A percentile compares a stretch with the other conserved stretches of the same genome.
phyloP scores from a whole-genome alignment of 495 filamentous ascomycete species.

The Achaetomiella virescens region DNA sequence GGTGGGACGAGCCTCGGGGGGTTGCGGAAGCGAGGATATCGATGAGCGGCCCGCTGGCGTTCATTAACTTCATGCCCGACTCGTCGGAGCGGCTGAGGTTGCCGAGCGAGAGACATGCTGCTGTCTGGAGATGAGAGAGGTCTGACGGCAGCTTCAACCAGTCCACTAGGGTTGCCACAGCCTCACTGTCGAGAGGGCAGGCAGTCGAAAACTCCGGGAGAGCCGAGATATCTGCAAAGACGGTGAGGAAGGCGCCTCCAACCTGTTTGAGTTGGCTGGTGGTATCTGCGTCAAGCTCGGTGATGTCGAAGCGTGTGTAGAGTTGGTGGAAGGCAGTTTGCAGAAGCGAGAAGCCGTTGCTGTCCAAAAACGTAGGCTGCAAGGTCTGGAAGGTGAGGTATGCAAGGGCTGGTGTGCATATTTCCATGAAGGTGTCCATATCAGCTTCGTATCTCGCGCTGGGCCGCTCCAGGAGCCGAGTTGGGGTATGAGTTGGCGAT shows the following conservation, averaged over 20 bases:
- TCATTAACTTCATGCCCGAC: slow-evolving; percentile 52
- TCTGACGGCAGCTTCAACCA: slow-evolving; percentile 34
- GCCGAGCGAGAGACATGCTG: slow-evolving; percentile 68
- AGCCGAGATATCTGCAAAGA: slow-evolving; percentile 59
- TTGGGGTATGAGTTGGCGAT: slow-evolving; percentile 29
- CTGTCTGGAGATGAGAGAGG: slow-evolving; percentile 54
- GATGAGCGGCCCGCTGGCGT: slow-evolving; percentile 53
- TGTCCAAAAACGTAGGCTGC: slow-evolving; percentile 38
- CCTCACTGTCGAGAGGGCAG: slow-evolving; percentile 34
- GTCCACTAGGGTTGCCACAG: slow-evolving; percentile 42
- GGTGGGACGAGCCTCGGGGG: slow-evolving; percentile 5
- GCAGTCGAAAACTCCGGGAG: slow-evolving; percentile 45
- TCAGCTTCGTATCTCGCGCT: slow-evolving; percentile 18
- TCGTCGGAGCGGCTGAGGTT: slow-evolving; percentile 71
- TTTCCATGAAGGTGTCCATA: slow-evolving; percentile 32
- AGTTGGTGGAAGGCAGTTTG: slow-evolving; percentile 30
- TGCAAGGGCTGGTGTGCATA: slow-evolving; percentile 32
- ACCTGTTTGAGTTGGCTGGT: slow-evolving; percentile 48
- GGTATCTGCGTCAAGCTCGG: slow-evolving; percentile 39
- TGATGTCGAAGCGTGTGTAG: slow-evolving; percentile 22
- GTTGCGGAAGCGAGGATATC: slow-evolving; percentile 39
- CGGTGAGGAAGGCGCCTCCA: slow-evolving; percentile 49
- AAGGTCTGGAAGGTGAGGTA: slow-evolving; percentile 41
- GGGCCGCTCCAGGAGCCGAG: slow-evolving; percentile 31
- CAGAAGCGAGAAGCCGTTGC: slow-evolving; percentile 27